Evolutionary conservation across 352 stramenopile genomes (phyloP).

Genomic region (Phytophthora pini): DNA sequence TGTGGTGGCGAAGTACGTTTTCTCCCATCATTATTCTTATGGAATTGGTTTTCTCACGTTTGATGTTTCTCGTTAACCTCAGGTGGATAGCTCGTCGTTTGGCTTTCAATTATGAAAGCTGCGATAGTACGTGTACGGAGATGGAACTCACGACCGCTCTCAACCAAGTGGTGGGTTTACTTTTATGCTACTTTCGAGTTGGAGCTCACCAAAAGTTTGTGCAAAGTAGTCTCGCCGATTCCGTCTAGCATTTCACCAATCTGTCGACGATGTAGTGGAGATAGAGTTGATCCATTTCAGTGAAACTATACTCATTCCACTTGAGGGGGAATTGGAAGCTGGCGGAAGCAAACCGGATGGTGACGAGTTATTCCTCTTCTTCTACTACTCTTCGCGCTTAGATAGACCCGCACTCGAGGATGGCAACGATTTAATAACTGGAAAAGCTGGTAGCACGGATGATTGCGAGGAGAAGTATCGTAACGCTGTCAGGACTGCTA

Average conservation of each 20-base stretch:
- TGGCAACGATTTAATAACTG: background rate
- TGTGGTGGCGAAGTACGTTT: conserved; percentile 42
- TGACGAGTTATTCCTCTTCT: conserved; percentile 41
- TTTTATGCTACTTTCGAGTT: background rate
- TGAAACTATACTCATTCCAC: conserved; percentile 5
- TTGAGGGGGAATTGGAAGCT: background rate
- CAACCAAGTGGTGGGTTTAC: conserved; percentile 45
- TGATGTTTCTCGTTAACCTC: background rate
- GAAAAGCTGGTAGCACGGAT: background rate
- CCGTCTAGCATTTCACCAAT: conserved; percentile 39
- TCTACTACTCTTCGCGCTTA: conserved; percentile 39
- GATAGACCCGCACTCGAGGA: conserved; percentile 3
- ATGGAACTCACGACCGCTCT: conserved; percentile 30
- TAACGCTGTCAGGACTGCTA: conserved; percentile 9
- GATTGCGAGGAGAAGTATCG: conserved; percentile 16
- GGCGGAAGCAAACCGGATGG: background rate
- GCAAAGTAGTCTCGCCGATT: conserved; percentile 41
- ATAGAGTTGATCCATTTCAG: conserved; percentile 31
- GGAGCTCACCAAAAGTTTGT: background rate
- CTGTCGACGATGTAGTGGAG: conserved; percentile 50
- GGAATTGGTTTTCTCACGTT: background rate
- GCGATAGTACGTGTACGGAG: conserved; percentile 28
- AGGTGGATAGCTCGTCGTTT: conserved; percentile 49
- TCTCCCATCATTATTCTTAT: background rate
- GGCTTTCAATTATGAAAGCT: conserved; percentile 57